Percentiles rank a stretch among this genome's conserved stretches.
Conservation (phyloP, 2,329 filamentous ascomycete species). For the Beauveria rudraprayagi region DNA sequence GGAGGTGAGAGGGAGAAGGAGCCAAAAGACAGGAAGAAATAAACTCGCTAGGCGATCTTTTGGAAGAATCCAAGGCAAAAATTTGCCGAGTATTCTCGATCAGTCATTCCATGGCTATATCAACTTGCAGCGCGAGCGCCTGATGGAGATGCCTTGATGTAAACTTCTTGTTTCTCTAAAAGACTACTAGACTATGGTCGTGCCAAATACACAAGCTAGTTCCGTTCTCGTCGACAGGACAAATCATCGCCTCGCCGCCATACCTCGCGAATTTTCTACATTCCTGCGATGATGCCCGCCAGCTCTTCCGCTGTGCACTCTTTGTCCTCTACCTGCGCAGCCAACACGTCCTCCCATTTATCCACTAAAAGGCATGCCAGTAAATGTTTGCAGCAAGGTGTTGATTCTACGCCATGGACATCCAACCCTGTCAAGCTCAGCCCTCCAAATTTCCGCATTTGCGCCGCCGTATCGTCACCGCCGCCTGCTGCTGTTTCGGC, state of each 20-base stretch:
- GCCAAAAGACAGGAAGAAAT: conserved; percentile 43
- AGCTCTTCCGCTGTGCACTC: conserved; percentile 56
- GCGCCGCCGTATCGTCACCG: background rate
- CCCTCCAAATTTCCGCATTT: conserved; percentile 41
- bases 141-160: background rate
- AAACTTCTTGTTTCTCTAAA: conserved; percentile 1
- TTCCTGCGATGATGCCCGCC: conserved; percentile 56
- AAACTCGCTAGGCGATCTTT: conserved; percentile 7
- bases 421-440: conserved; percentile 29
- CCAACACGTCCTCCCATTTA: conserved; percentile 51
- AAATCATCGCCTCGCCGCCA: too few relatives aligned
- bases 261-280: conserved; percentile 19
- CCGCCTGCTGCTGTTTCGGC: background rate
- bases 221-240: background rate
- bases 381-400: conserved; percentile 77
- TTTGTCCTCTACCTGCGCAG: conserved; percentile 45
- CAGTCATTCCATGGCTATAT: background rate
- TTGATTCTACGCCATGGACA: conserved; percentile 22
- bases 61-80: background rate
- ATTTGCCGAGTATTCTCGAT: background rate
- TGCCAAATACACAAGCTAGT: background rate
- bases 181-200: background rate
- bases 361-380: conserved; percentile 74
- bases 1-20: conserved; percentile 44
- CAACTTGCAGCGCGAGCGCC: background rate